Conservation (phyloP, 352 stramenopile genomes). For the Phytophthora vignae region DNA sequence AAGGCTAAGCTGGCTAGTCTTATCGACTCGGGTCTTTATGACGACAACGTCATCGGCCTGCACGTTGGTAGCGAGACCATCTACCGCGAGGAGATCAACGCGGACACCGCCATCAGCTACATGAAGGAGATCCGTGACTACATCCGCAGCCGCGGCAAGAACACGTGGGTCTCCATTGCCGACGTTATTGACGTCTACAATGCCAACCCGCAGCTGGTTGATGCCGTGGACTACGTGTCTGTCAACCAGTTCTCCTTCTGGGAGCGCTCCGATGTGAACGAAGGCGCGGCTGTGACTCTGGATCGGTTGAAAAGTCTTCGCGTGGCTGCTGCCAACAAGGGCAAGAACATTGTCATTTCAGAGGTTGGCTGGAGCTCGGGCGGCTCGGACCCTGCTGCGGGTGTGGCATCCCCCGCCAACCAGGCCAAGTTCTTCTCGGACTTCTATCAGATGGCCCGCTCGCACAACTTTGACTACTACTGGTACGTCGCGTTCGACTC, state of each 20-base stretch:
- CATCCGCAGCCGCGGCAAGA: conserved; percentile 37
- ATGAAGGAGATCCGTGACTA: conserved; percentile 49
- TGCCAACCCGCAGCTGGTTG: conserved; percentile 52
- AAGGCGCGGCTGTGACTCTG: conserved; percentile 49
- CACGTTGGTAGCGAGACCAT: conserved; percentile 69
- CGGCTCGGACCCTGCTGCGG: conserved; percentile 36
- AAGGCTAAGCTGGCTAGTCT: conserved; percentile 42
- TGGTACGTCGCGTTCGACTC: conserved; percentile 73
- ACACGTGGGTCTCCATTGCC: conserved; percentile 63
- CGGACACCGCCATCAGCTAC: conserved; percentile 50
- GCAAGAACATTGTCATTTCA: conserved; percentile 61
- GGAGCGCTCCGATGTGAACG: conserved; percentile 48
- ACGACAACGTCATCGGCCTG: conserved; percentile 51
- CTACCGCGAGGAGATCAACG: conserved; percentile 62
- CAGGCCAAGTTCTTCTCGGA: conserved; percentile 69
- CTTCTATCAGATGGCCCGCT: conserved; percentile 59
- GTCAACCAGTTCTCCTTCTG: conserved; percentile 83
- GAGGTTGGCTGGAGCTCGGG: conserved; percentile 68
- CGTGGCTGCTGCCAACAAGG: conserved; percentile 37
- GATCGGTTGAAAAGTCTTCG: conserved; percentile 55
- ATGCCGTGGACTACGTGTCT: conserved; percentile 70
- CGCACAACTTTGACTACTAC: conserved; percentile 64
- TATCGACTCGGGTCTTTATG: conserved; percentile 43
- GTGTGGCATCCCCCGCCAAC: conserved; percentile 49
- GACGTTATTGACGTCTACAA: conserved; percentile 72